Evolutionary conservation across 345 rosid genomes (phyloP).

Genomic region (Salix exigua): DNA sequence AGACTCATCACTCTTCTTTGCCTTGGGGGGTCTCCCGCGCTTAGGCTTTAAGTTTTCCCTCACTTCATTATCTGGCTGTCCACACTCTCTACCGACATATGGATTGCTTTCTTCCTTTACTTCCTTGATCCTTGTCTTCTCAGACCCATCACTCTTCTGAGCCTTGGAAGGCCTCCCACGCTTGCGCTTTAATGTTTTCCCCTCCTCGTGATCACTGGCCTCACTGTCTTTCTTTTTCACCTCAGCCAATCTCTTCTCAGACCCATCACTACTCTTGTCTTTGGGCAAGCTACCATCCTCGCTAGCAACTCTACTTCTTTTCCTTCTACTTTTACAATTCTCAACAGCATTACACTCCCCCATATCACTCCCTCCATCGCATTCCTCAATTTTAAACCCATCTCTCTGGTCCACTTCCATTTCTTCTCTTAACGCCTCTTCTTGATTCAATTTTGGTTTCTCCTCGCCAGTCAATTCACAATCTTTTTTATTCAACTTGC

Average conservation of each 20-base stretch:
- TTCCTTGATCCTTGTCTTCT: background rate
- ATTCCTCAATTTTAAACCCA: conserved; percentile 6
- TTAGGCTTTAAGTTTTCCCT: conserved; percentile 11
- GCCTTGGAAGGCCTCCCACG: conserved; percentile 30
- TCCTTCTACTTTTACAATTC: conserved; percentile 13
- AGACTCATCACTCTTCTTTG: background rate
- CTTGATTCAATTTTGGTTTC: background rate
- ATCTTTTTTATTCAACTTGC: background rate
- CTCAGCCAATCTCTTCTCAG: background rate
- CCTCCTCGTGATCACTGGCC: background rate
- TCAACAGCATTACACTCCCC: conserved; percentile 10
- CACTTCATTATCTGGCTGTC: background rate
- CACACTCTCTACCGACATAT: background rate
- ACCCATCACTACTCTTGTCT: background rate
- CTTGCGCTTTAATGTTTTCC: conserved; percentile 5
- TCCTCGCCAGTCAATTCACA: conserved; percentile 23
- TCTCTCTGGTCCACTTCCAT: conserved; percentile 10
- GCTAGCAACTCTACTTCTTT: conserved; percentile 20
- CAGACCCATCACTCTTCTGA: conserved; percentile 1
- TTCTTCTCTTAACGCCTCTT: conserved; percentile 9
- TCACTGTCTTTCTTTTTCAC: background rate
- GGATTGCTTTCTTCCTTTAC: conserved; percentile 2
- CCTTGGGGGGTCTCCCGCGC: conserved; percentile 25
- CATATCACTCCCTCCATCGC: conserved; percentile 14
- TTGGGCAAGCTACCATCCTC: conserved; percentile 38